Base-by-base conservation (phyloP, 2,329 filamentous ascomycete species). In the Beauveria sp. region DNA sequence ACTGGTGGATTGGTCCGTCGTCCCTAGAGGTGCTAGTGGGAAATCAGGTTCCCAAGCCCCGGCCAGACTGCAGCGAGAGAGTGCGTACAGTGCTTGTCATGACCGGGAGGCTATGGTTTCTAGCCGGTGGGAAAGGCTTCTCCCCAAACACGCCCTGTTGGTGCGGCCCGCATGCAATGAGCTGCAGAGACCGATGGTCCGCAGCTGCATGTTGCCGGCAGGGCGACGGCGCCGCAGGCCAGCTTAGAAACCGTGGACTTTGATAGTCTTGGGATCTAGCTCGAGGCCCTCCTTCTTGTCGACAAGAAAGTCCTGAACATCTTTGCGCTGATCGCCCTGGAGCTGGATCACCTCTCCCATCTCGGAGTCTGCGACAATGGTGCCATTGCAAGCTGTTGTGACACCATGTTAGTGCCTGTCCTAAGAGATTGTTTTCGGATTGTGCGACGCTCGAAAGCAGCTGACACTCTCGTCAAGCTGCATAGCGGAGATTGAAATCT, bases 261-360 rank as follows among this genome's bases (percentile, higher is more conserved):
- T 97, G 81, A 98, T 96, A 80, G 89, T 96, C 86, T 97, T 96
- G 78, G 87, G 84, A 80, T 97, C 91, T 75, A 97, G 88, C 78
- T 91, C 91, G 72, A 98, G 85, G 73, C 93, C 93, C 74, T 93
- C 90, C 79, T 93, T 91, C 85, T 96, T 96, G 81, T 96, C 90
- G 79, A 87, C 87, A 78, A 98, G 87, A 83, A 98, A 99, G 75
- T 97, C 92, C 78, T 96, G 90, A 76, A 97, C 90, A 86, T 96
- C 92, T 81, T 96, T 96, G 80, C 95, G 93, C 84, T 99, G 95
- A 78, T 99, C 95, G 73, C 95, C 95, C 80, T 99, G 95, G 74
- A 99, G 89, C 85, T 99, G 95, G 75, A 99, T 97, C 85, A 98
- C 93, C 84, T 98, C 93, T 76, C 93, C 93, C 91, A 97, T 96